These are phyloP conservation scores for Prototheca wickerhamii DNA, from an alignment of 163 green algal species.

Conservation along the genomic window DNA sequence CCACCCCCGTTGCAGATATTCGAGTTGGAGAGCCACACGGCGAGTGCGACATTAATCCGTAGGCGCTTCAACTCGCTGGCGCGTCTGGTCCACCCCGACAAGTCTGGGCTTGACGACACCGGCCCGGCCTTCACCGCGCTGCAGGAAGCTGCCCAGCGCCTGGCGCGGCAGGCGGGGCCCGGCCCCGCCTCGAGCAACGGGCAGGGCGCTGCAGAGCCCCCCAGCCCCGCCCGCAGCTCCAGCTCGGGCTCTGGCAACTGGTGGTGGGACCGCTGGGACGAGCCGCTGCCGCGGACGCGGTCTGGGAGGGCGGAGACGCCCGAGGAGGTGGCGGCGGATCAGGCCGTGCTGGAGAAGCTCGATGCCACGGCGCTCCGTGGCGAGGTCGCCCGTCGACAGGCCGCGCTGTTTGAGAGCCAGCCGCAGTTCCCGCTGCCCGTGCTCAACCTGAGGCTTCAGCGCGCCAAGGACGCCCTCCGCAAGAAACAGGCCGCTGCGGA, in stretches of 20 bases:
- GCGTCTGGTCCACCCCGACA: conserved; percentile 45
- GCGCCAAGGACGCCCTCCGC: not conserved
- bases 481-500: not conserved
- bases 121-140: conserved; percentile 31
- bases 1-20: conserved; percentile 3
- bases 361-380: conserved; percentile 6
- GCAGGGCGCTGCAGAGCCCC: too few relatives aligned
- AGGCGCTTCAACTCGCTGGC: conserved; percentile 30
- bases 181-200: too few relatives aligned
- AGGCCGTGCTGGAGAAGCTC: conserved; percentile 2
- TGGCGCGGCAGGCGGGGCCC: too few relatives aligned
- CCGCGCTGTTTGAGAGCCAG: conserved; percentile 10
- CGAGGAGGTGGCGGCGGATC: conserved; percentile 3
- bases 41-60: conserved; percentile 1
- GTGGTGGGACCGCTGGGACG: not conserved
- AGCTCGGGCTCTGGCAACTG: too few relatives aligned
- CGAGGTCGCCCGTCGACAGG: conserved; percentile 18
- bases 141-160: conserved; percentile 1
- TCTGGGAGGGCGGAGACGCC: too few relatives aligned
- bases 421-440: not conserved
- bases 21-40: not conserved
- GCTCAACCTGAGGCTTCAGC: not conserved
- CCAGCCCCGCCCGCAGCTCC: too few relatives aligned
- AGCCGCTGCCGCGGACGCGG: not conserved
- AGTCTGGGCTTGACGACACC: conserved; percentile 20